These are phyloP conservation scores for Byssochlamys sp. DNA, from an alignment of 2,329 filamentous ascomycete genomes.

Conservation along the genomic window DNA sequence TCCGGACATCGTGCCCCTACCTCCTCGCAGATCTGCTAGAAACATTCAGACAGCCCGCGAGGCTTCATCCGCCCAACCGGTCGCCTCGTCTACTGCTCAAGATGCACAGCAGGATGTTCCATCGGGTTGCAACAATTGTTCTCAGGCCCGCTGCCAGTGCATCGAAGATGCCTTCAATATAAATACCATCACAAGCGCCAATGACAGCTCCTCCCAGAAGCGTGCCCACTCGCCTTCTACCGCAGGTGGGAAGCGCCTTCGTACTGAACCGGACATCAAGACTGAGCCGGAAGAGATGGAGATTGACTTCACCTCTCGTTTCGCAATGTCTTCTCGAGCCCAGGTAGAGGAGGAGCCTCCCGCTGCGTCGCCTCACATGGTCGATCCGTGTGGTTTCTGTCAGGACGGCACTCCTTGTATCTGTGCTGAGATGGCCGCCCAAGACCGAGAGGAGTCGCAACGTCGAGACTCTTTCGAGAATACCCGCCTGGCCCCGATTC, in stretches of 20 bases:
- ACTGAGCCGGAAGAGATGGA: constrained; percentile 47
- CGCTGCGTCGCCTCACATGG: constrained; percentile 27
- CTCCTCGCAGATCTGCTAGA: constrained; percentile 17
- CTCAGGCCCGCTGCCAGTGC: constrained; percentile 53
- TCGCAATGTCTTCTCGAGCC: constrained; percentile 38
- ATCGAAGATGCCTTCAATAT: constrained; percentile 47
- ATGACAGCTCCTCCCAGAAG: constrained; percentile 26
- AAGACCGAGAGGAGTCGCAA: constrained; percentile 25
- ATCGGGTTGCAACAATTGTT: constrained; percentile 58
- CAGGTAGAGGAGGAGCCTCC: constrained; percentile 11
- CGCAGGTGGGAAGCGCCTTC: constrained; percentile 44
- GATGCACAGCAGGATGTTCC: constrained; percentile 29
- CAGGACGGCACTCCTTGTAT: constrained; percentile 72
- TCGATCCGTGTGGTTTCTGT: constrained; percentile 73
- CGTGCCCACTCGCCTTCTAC: constrained; percentile 25
- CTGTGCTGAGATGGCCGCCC: constrained; percentile 57
- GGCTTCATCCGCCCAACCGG: background rate
- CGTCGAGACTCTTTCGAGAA: constrained; percentile 37
- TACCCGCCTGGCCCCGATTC: constrained; percentile 36
- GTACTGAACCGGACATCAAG: constrained; percentile 40
- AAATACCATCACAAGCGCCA: constrained; percentile 25
- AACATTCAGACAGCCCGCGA: constrained; percentile 7
- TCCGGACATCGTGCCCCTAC: constrained; percentile 33
- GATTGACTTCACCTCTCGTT: constrained; percentile 64
- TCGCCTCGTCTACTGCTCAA: constrained; percentile 5